A percentile compares a stretch with the other conserved stretches of the same genome.
Conservation (phyloP, 2,329 filamentous ascomycete species). For the Simplicillium aogashimaense region DNA sequence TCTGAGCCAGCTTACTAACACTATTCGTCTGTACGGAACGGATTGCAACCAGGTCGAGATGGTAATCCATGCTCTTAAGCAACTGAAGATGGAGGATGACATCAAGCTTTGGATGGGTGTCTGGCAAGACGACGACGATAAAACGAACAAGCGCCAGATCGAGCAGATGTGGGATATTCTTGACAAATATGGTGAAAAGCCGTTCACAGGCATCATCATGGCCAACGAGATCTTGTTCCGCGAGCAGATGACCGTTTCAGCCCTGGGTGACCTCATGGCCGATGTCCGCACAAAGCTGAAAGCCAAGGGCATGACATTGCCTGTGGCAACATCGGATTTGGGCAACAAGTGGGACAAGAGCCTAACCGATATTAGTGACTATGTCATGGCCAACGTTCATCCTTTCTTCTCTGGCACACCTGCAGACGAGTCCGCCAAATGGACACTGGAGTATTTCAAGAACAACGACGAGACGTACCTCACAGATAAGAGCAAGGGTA, state of each 20-base stretch:
- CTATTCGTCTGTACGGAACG: constrained; percentile 81
- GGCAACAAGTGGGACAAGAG: constrained; percentile 74
- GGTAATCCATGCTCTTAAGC: constrained; percentile 73
- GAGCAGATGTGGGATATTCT: constrained; percentile 77
- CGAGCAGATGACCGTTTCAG: constrained; percentile 57
- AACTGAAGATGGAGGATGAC: constrained; percentile 56
- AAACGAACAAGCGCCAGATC: constrained; percentile 77
- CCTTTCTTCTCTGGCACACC: constrained; percentile 84
- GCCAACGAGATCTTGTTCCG: constrained; percentile 75
- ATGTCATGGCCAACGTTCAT: constrained; percentile 94
- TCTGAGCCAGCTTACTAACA: constrained; percentile 81
- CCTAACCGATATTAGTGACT: constrained; percentile 64
- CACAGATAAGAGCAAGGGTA: constrained; percentile 54
- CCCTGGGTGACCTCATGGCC: constrained; percentile 54
- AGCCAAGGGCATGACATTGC: constrained; percentile 54
- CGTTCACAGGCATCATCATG: constrained; percentile 74
- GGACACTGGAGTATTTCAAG: constrained; percentile 80
- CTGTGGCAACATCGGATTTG: constrained; percentile 79
- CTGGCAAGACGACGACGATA: constrained; percentile 77
- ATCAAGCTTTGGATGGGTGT: constrained; percentile 93
- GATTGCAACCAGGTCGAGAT: constrained; percentile 98
- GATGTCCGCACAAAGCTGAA: constrained; percentile 66
- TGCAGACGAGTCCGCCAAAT: constrained; percentile 57
- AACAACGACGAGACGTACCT: constrained; percentile 57
- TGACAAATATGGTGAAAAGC: constrained; percentile 53